Conservation (phyloP, 208 protist genomes). For the Histomonas meleagridis region DNA sequence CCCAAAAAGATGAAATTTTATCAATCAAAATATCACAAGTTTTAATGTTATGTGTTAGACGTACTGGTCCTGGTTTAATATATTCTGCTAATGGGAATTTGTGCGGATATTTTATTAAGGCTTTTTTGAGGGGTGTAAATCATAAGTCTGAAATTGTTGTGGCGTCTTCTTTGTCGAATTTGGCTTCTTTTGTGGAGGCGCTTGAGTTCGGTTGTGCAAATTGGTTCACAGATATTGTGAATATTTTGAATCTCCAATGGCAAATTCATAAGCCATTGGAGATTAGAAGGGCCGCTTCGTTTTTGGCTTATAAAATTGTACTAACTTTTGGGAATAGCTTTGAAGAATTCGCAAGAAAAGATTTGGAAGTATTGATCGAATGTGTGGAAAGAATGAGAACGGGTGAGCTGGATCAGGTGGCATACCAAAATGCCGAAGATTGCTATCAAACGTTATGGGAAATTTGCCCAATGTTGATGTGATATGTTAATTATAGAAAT, state of each 20-base stretch:
- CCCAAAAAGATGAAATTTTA: neutral
- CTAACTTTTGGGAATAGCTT: neutral
- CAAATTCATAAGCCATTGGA: neutral
- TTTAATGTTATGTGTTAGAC: neutral
- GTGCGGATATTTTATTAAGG: conserved; percentile 20
- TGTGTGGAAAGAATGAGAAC: neutral
- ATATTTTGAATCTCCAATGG: neutral
- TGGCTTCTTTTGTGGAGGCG: neutral
- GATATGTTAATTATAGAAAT: no score
- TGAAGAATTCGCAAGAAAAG: neutral
- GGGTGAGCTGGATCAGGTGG: neutral
- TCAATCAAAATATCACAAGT: neutral
- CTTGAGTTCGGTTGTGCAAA: neutral
- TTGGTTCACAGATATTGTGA: neutral
- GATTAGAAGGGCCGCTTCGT: neutral
- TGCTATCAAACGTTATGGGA: conserved; percentile 36
- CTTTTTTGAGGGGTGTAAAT: neutral
- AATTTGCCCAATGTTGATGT: neutral
- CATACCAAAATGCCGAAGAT: conserved; percentile 29
- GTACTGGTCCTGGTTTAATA: neutral
- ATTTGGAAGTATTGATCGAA: neutral
- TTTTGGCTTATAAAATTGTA: neutral
- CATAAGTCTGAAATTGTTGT: conserved; percentile 20
- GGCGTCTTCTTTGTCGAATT: neutral
- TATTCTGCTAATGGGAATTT: neutral